Evolutionary conservation across 108 stramenopile species (phyloP), one percentile per base, ranked within the genome.

Genomic region (Cyclotella cryptica): DNA sequence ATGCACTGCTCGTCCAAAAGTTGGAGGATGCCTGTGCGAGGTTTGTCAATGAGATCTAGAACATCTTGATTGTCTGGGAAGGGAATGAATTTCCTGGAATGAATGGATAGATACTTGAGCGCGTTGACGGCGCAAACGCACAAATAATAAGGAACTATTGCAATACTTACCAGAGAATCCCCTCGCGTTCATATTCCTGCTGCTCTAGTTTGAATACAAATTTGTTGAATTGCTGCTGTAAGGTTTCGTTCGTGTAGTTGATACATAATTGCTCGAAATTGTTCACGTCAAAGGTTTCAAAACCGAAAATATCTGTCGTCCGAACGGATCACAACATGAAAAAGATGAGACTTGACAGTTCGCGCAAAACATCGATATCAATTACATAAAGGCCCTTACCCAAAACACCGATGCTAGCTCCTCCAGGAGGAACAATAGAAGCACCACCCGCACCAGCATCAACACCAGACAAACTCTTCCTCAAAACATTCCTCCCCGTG

Each of bases 251-350:
- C 22, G 94, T 90, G 70, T 95, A 97, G 79, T 98, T 98, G 87
- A 98, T 97, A 69, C 96, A 96, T 26, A 98, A 84, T 75, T 98
- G 98, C 74, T 98, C 97, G 71, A 97, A 97, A 30, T 88, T 84
- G 90, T 99, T 99, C 39, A 78, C 78, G 14, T 88, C 83, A 70
- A 99, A 98, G 41, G 90, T 79, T 87, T 99, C 99, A 78, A 99
- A 99, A 18, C 99, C 98, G 81, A 98, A 99, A 52, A 99, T 99
- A 64, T 99, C 99, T 68, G 67, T 22, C 1, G 26, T 1, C 65
- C n/a, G 7, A 35, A 35, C 30, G 0, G 49, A 53, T 52, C 17
- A 26, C 14, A 17, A 13, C 3, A 66, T 14, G 35, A 35, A 41
- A 30, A 9, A 63, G 3, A 30, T n/a, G 9, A 41, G 40, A 3